Base-by-base conservation (phyloP, 2,329 filamentous ascomycete genomes). In the Trichophyton benhamiae region DNA sequence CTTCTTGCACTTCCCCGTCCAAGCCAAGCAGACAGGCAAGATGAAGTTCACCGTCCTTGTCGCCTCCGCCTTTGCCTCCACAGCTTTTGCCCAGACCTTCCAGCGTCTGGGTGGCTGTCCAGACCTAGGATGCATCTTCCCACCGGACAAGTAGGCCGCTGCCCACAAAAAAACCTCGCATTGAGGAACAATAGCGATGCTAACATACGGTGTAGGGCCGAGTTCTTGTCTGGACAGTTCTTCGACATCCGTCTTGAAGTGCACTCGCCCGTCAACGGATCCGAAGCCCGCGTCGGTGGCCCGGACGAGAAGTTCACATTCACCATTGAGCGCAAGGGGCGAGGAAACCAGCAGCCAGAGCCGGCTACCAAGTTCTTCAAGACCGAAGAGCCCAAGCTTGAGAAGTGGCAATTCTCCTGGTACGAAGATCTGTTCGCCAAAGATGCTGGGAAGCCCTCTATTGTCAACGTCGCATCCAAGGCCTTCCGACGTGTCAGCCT, bases 241-340 rank as follows among this genome's bases (percentile, higher is more conserved):
- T 94, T 94, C 69, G 89, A 94, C 71, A 85, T 95, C 65, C 86
- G 89, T 63, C 82, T 92, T 63, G 89, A 94, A 72, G 83, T 94
- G 33, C 88, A 92, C 71, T 87, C 88, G 8, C 88, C 88, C 4
- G 79, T 86, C 70, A 94, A 94, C 73, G 89, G 89, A 66, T 88
- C 87, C 42, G 88, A 94, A 74, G 85, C 85, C n/a, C 88, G 84
- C 64, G 82, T 84, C 66, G 86, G 87, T 67, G 75, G 82, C 62
- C 83, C 83, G 63, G 79, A 83, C 66, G 85, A 88, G 13, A 88
- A 94, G 71, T 81, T 87, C 69, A 80, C 83, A 59, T 94, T 95
- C 78, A 86, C 83, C 49, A 86, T 94, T 66, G 77, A 80, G 62
- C 90, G 88, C 75, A 82, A 83, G 61, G 83, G 82, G 49, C 65